Base-by-base conservation (phyloP, 2,329 filamentous ascomycete species). In the Phialophora macrospora region DNA sequence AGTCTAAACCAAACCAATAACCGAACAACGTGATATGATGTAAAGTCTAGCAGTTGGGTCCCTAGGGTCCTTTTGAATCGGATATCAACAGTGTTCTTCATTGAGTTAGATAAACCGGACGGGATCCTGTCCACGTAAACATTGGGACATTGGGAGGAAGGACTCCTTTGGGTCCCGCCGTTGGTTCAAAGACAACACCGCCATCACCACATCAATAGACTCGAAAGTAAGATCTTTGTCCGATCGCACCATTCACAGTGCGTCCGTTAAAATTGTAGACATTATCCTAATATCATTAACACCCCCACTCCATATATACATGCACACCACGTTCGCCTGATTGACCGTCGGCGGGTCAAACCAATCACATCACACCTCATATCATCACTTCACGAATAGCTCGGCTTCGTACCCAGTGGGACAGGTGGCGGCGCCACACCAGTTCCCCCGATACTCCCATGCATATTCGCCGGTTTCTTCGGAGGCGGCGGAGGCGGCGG, bases 401-500 rank as follows among this genome's bases (percentile, higher is more conserved):
- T 69, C 14, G 86, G 86, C 73, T 87, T 88, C 63, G 84, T 87
- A 20, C 77, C 77, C 67, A 87, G 70, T 0, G 86, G 86, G 20
- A 88, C 74, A 2, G 86, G 86, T 12, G 86, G 86, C 1, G 76
- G 71, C 12, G 74, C 67, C 17, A 76, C 75, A 24, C 72, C 73
- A 26, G 74, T 71, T 46, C 57, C 65, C 28, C 67, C 64, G 48
- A 75, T 72, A 30, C 72, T 73, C 8, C 76, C 76, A n/a, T 79
- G 76, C 65, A 85, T 74, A 38, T 78, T 68, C 20, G 67, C 80
- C 51, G 80, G 80, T 73, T 83, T 86, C 77, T 87, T 87, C 38
- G 81, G 80, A n/a, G 84, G 85, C 1, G 85, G 86, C 2, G 86
- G 85, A 17, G 86, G 82, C 3, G 82, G 80, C 49, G 71, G 85